Evolutionary conservation across 2,329 filamentous ascomycete species (phyloP).

Genomic region (Ascochyta lentis): DNA sequence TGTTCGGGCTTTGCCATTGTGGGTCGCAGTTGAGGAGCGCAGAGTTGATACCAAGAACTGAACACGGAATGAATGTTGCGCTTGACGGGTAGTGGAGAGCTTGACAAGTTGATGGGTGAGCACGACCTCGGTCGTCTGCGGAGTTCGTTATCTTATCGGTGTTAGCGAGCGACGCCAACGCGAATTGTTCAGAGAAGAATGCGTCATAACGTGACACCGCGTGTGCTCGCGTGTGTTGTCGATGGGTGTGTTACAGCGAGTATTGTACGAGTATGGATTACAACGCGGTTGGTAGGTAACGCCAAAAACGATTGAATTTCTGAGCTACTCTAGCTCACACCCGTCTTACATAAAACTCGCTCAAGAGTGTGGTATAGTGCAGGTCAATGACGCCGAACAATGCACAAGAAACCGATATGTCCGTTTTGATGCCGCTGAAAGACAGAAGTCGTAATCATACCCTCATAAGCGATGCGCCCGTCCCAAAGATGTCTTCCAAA

Average conservation of each 20-base stretch:
- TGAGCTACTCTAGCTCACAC: slow-evolving; percentile 6
- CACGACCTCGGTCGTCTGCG: slow-evolving; percentile 16
- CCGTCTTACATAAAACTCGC: slow-evolving; percentile 5
- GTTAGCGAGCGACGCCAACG: slow-evolving; percentile 46
- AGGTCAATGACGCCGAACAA: slow-evolving; percentile 14
- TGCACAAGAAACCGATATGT: slow-evolving; percentile 10
- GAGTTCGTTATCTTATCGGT: slow-evolving; percentile 16
- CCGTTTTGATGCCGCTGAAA: slow-evolving; percentile 39
- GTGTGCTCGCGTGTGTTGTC: neutral
- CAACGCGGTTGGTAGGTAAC: slow-evolving; percentile 26
- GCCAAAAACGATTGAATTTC: neutral
- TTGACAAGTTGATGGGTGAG: neutral
- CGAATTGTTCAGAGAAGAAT: neutral
- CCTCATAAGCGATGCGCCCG: slow-evolving; percentile 9
- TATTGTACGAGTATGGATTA: neutral
- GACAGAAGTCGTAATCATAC: slow-evolving; percentile 19
- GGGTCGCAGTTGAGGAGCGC: neutral
- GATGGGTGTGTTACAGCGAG: neutral
- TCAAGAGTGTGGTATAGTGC: slow-evolving; percentile 19
- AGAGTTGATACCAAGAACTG: neutral
- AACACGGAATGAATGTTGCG: neutral
- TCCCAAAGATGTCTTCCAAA: slow-evolving; percentile 13
- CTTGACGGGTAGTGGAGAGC: neutral
- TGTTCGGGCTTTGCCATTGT: slow-evolving; percentile 22
- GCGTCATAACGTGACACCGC: slow-evolving; percentile 16